Base-by-base conservation (phyloP, 2,329 filamentous ascomycete genomes). In the Cercospora zeae-maydis region DNA sequence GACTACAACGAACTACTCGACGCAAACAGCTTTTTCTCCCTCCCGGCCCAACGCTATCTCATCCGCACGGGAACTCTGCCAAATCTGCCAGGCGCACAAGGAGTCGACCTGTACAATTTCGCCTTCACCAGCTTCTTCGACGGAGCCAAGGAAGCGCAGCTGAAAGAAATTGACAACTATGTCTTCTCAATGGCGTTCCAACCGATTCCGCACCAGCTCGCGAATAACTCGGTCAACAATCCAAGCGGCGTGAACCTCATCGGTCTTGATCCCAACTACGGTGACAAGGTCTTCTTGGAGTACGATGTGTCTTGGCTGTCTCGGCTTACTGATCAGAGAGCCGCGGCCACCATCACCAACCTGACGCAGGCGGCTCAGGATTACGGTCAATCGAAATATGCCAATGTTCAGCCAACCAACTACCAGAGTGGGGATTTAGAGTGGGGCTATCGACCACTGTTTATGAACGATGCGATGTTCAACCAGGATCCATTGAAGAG, bases 11-110 rank as follows among this genome's bases (percentile, higher is more conserved):
- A 69, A 13, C 61, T 69, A 13, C 27, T 70, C 45, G 56, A 67
- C 45, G 36, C 61, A 30, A 69, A 69, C 62, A 59, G 59, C 47
- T 39, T 21, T 8, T 67, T 68, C 56, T 66, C 66, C 9, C 31
- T 67, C 13, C 21, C 59, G 1, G 68, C 66, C 11, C 57, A 75
- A 67, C 77, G 77, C n/a, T 79, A 78, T 62, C 72, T 71, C 21
- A 79, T 78, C 60, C 74, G 73, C 27, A 77, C 75, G 0, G 77
- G 77, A 62, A 78, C 76, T 4, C 73, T 73, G 0, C 76, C 77
- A 11, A 69, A 68, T 24, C 67, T 79, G 2, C 65, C 67, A 27
- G 65, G 62, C 8, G 49, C 52, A 1, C 54, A 61, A 31, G 67
- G 67, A 14, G 14, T 66, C 7, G 67, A 69, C 24, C 27, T 69